phyloP scores from a whole-genome alignment of 2,329 filamentous ascomycete genomes.

The Cordyceps fumosorosea region DNA sequence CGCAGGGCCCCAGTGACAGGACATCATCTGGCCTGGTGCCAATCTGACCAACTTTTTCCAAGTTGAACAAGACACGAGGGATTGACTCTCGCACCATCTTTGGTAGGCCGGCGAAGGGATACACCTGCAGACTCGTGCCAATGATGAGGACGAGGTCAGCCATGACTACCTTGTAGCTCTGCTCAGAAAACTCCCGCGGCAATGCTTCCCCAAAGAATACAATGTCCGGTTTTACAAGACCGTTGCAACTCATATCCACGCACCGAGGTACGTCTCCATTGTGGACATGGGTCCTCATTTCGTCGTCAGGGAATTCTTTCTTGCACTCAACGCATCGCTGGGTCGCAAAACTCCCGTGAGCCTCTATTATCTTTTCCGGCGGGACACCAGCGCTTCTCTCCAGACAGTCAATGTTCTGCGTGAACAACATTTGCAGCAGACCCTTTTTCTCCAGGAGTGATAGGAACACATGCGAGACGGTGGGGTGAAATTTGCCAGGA shows the following conservation, averaged over 20 bases:
- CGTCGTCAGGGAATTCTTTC: constrained; percentile 59
- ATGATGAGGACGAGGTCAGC: constrained; percentile 79
- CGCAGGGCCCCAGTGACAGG: constrained; percentile 73
- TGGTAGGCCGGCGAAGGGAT: constrained; percentile 82
- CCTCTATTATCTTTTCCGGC: constrained; percentile 75
- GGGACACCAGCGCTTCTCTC: constrained; percentile 84
- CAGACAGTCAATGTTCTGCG: constrained; percentile 95
- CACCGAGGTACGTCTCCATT: constrained; percentile 67
- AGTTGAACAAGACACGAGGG: constrained; percentile 81
- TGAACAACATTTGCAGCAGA: constrained; percentile 79
- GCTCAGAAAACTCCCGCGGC: constrained; percentile 29
- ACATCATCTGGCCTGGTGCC: constrained; percentile 80
- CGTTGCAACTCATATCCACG: constrained; percentile 53
- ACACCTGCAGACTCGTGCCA: constrained; percentile 81
- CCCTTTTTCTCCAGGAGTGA: constrained; percentile 72
- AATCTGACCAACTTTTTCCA: constrained; percentile 72
- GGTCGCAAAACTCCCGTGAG: constrained; percentile 88
- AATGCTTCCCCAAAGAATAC: constrained; percentile 84
- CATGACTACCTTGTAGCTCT: constrained; percentile 41
- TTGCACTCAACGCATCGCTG: constrained; percentile 91
- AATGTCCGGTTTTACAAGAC: constrained; percentile 87
- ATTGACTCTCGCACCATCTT: constrained; percentile 51
- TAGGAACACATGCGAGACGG: constrained; percentile 85
- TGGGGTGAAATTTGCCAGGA: constrained; percentile 82
- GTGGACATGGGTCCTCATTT: constrained; percentile 65